A percentile compares a stretch with the other conserved stretches of the same genome.
phyloP scores from a whole-genome alignment of 805 yeast species.

The Pichia paraexigua region DNA sequence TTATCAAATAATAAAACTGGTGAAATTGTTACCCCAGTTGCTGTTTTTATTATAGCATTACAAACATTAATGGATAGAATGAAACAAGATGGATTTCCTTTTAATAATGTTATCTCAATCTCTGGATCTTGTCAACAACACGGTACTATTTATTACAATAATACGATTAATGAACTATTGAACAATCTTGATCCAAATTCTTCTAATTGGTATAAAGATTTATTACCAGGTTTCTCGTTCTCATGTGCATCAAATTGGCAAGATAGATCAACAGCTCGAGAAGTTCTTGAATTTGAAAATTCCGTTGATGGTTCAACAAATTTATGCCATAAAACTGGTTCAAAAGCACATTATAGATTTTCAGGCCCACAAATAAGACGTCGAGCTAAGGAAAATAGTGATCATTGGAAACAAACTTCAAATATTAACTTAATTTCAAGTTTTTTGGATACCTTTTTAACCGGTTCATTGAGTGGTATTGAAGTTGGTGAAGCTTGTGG shows the following conservation, averaged over 20 bases:
- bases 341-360: conserved; percentile 81
- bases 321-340: conserved; percentile 68
- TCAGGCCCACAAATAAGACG: conserved; percentile 90
- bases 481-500: conserved; percentile 92
- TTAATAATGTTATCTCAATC: conserved; percentile 52
- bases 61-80: conserved; percentile 52
- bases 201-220: conserved; percentile 38
- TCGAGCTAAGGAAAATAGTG: conserved; percentile 44
- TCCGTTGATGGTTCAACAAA: conserved; percentile 50
- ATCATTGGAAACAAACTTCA: conserved; percentile 45
- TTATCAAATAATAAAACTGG: conserved; percentile 42
- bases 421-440: conserved; percentile 71
- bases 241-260: conserved; percentile 87
- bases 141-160: conserved; percentile 79
- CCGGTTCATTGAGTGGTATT: conserved; percentile 54
- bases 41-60: conserved; percentile 84
- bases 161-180: conserved; percentile 36
- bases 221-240: conserved; percentile 48
- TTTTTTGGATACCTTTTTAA: conserved; percentile 63
- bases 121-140: conserved; percentile 91
- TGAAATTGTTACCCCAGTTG: conserved; percentile 70
- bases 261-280: conserved; percentile 77
- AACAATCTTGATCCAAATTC: conserved; percentile 24
- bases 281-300: conserved; percentile 52
- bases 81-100: conserved; percentile 45